Conservation (phyloP, 805 yeast species). For the Candida pseudoglaebosa region DNA sequence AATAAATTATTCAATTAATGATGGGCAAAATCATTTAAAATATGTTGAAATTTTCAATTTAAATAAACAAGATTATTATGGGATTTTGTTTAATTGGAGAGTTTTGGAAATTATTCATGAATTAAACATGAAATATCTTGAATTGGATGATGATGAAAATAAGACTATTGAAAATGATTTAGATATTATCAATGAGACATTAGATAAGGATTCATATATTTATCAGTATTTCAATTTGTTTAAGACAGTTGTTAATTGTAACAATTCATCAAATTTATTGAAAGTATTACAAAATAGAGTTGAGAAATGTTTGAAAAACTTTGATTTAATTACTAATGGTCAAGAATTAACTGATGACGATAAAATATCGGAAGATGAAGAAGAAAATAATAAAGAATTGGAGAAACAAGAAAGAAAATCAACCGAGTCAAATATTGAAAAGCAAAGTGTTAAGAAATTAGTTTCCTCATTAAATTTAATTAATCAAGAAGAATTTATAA, state of each 20-base stretch:
- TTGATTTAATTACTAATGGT: slow-evolving; percentile 21
- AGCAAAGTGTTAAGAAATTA: slow-evolving; percentile 22
- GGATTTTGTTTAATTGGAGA: slow-evolving; percentile 32
- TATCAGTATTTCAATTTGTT: slow-evolving; percentile 20
- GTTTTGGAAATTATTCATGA: slow-evolving; percentile 30
- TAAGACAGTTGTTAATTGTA: slow-evolving; percentile 20
- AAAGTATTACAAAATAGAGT: slow-evolving; percentile 16
- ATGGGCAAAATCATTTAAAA: slow-evolving; percentile 26
- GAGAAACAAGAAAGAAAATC: slow-evolving; percentile 12
- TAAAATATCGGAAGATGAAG: slow-evolving; percentile 12
- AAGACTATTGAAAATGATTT: slow-evolving; percentile 13
- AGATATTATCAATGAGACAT: slow-evolving; percentile 6
- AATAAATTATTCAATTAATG: slow-evolving; percentile 22
- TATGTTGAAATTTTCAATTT: slow-evolving; percentile 27
- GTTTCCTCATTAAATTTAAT: slow-evolving; percentile 29
- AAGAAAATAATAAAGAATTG: slow-evolving; percentile 13
- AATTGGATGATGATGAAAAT: slow-evolving; percentile 10
- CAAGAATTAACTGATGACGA: slow-evolving; percentile 31
- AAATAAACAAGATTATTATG: slow-evolving; percentile 20
- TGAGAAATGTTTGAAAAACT: slow-evolving; percentile 15
- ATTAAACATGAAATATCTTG: slow-evolving; percentile 27
- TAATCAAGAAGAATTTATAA: slow-evolving; percentile 31
- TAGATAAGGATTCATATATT: slow-evolving; percentile 10
- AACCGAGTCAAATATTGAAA: no score
- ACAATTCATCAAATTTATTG: slow-evolving; percentile 13